phyloP scores from a whole-genome alignment of 208 protist species.

The Acanthamoeba triangularis region DNA sequence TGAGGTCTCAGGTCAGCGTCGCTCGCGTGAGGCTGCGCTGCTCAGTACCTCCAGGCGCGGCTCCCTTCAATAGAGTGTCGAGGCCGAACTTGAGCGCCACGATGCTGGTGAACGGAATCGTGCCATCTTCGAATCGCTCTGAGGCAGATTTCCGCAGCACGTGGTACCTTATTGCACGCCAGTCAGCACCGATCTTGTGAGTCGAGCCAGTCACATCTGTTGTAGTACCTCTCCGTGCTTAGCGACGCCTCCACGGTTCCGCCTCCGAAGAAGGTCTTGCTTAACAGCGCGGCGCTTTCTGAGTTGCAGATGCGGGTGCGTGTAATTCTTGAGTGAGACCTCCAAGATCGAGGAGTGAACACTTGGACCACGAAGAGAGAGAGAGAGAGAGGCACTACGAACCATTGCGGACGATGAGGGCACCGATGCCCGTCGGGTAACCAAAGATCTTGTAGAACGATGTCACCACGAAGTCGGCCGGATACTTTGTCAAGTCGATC shows the following conservation, averaged over 20 bases:
- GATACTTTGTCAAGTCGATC: conserved; percentile 87
- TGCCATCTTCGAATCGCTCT: conserved; percentile 88
- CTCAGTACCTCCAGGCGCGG: conserved; percentile 38
- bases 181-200: background rate
- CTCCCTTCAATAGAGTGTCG: conserved; percentile 44
- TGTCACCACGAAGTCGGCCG: conserved; percentile 90
- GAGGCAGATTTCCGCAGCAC: background rate
- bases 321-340: background rate
- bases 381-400: background rate
- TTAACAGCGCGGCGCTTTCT: conserved; percentile 73
- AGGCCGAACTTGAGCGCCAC: conserved; percentile 84
- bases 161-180: background rate
- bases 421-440: conserved; percentile 92
- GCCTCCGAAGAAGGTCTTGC: conserved; percentile 90
- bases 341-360: background rate
- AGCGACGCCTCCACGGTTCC: conserved; percentile 87
- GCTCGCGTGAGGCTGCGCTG: background rate
- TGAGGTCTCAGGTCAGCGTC: background rate
- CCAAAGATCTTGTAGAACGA: conserved; percentile 95
- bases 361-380: background rate
- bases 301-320: background rate
- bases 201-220: background rate
- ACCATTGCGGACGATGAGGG: conserved; percentile 87
- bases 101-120: conserved; percentile 87
- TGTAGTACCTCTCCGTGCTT: conserved; percentile 72